These are phyloP conservation scores for Crithidia sp. DNA, from an alignment of 208 protist species.

Conservation along the genomic window DNA sequence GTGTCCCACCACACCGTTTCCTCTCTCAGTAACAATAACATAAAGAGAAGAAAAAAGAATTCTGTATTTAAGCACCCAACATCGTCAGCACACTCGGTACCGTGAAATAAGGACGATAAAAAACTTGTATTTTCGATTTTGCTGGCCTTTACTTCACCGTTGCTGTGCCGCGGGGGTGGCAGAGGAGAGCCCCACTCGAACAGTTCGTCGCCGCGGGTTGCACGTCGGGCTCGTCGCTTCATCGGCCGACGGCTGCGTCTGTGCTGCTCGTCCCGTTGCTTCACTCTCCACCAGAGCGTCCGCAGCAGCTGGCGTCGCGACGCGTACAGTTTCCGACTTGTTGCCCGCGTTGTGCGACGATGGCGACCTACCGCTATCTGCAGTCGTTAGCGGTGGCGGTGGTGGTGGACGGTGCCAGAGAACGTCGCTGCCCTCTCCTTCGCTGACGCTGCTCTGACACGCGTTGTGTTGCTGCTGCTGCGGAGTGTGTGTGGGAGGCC, in stretches of 20 bases:
- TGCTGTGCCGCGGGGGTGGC: no score
- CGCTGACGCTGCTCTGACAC: not conserved
- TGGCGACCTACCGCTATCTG: not conserved
- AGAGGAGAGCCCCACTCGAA: not conserved
- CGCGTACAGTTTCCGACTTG: no score
- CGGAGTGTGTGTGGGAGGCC: not conserved
- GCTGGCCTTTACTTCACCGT: not conserved
- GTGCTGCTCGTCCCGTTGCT: not conserved
- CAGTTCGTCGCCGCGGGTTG: not conserved
- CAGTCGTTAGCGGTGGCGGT: not conserved
- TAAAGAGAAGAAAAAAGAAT: not conserved
- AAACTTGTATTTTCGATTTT: no score
- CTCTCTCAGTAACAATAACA: not conserved
- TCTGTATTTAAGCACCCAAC: no score
- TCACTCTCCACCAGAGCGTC: not conserved
- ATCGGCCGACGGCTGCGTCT: not conserved
- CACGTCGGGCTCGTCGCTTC: not conserved
- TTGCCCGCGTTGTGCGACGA: not conserved
- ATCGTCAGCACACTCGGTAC: no score
- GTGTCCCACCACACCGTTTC: no score
- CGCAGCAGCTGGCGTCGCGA: not conserved
- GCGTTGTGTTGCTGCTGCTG: not conserved
- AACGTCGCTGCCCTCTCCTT: not conserved
- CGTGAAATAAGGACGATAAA: no score
- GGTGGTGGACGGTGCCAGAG: conserved; percentile 12